These are phyloP conservation scores for Leccinum variicolor DNA, from an alignment of 768 basidiomycete species.

Conservation along the genomic window DNA sequence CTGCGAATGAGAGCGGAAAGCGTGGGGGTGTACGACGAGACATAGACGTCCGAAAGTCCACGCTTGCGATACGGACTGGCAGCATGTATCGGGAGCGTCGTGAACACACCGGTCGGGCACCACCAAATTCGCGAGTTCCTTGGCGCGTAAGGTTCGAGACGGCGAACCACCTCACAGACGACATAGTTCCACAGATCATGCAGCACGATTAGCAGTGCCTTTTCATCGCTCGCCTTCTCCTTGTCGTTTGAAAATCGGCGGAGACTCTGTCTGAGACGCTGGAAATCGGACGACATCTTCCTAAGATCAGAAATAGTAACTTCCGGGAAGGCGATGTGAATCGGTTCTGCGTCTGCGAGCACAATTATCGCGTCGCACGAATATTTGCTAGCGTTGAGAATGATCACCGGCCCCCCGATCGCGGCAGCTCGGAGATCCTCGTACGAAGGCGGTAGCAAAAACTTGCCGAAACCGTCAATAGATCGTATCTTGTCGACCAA, in stretches of 20 bases:
- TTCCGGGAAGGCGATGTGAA: slow-evolving; percentile 11
- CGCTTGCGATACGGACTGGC: slow-evolving; percentile 15
- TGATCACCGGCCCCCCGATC: slow-evolving; percentile 29
- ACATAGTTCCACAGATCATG: slow-evolving; percentile 22
- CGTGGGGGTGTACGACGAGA: slow-evolving; percentile 32
- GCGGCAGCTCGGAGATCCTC: slow-evolving; percentile 18
- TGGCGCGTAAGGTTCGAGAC: slow-evolving; percentile 10
- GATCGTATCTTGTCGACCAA: slow-evolving; percentile 25
- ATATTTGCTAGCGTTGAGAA: slow-evolving; percentile 28
- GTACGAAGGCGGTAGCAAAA: slow-evolving; percentile 21
- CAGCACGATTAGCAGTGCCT: slow-evolving; percentile 5
- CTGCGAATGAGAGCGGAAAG: slow-evolving; percentile 25
- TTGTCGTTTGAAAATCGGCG: background rate
- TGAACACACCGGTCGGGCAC: slow-evolving; percentile 26
- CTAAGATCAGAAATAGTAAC: slow-evolving; percentile 4
- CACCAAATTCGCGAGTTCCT: slow-evolving; percentile 26
- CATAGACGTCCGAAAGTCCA: slow-evolving; percentile 23
- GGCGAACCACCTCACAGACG: slow-evolving; percentile 16
- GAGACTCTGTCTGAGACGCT: background rate
- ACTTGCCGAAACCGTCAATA: slow-evolving; percentile 21
- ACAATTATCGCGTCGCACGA: slow-evolving; percentile 21
- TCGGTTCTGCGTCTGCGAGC: slow-evolving; percentile 6
- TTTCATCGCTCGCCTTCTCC: slow-evolving; percentile 3
- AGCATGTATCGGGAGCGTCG: slow-evolving; percentile 29
- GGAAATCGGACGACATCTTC: slow-evolving; percentile 3